Conservation (phyloP, 495 filamentous ascomycete genomes). For the Friedmanniomyces endolithicus region DNA sequence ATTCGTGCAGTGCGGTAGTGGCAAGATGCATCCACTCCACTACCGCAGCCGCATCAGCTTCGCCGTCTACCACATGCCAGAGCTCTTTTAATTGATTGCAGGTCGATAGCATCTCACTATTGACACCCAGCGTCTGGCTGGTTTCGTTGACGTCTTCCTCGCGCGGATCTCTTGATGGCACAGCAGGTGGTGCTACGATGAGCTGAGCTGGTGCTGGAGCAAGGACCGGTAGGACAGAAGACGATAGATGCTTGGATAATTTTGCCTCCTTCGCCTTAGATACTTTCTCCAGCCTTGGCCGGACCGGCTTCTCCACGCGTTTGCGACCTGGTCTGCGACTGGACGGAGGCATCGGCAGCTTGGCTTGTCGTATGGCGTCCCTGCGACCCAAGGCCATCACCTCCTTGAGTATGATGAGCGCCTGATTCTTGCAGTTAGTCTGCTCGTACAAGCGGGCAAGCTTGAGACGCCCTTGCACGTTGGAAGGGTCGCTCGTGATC, state of each 20-base stretch:
- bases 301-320: not conserved
- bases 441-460: slow-evolving; percentile 72
- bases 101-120: not conserved
- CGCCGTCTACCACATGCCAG: slow-evolving; percentile 24
- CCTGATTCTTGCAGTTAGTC: slow-evolving; percentile 54
- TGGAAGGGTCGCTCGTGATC: slow-evolving; percentile 51
- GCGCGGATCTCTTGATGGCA: no score
- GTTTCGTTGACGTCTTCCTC: no score
- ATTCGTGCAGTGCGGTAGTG: slow-evolving; percentile 63
- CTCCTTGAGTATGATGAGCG: slow-evolving; percentile 60
- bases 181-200: no score
- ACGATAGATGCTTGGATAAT: no score
- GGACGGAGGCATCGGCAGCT: not conserved
- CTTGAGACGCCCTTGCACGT: slow-evolving; percentile 59
- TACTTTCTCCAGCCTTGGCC: not conserved
- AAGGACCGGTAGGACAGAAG: no score
- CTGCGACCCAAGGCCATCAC: slow-evolving; percentile 47
- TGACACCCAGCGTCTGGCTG: not conserved
- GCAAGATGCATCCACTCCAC: slow-evolving; percentile 64
- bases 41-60: slow-evolving; percentile 31
- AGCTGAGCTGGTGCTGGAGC: no score
- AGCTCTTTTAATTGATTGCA: slow-evolving; percentile 35
- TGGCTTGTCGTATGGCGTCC: slow-evolving; percentile 16
- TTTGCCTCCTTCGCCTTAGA: no score
- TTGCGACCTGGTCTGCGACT: not conserved